phyloP scores from a whole-genome alignment of 495 filamentous ascomycete genomes.

The Monascus purpureus region DNA sequence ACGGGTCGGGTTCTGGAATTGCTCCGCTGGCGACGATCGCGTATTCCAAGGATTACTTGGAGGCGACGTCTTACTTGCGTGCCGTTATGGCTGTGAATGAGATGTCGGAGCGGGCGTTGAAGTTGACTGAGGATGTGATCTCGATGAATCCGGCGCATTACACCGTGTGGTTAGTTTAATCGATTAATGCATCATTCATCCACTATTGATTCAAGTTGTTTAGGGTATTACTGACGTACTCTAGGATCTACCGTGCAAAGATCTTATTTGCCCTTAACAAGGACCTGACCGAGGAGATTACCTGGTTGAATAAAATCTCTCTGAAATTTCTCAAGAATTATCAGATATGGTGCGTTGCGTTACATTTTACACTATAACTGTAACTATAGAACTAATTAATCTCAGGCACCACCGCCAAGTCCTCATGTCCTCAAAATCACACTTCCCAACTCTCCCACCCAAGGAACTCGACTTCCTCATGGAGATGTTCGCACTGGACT shows the following conservation, averaged over 20 bases:
- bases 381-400: background rate
- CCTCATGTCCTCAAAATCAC: constrained; percentile 44
- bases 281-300: constrained; percentile 56
- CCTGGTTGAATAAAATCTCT: constrained; percentile 74
- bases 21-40: constrained; percentile 75
- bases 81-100: constrained; percentile 87
- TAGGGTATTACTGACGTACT: constrained; percentile 1
- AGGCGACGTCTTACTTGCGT: constrained; percentile 80
- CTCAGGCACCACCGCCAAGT: constrained; percentile 78
- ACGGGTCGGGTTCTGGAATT: constrained; percentile 43
- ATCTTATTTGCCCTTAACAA: constrained; percentile 53
- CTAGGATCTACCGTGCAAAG: constrained; percentile 72
- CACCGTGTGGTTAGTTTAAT: constrained; percentile 64
- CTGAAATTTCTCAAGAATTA: constrained; percentile 88
- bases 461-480: constrained; percentile 63
- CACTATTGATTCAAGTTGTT: background rate
- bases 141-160: constrained; percentile 91
- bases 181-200: background rate
- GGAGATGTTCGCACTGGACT: constrained; percentile 69
- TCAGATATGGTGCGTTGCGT: constrained; percentile 61
- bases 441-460: constrained; percentile 40
- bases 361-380: background rate
- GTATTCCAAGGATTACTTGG: constrained; percentile 73
- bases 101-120: constrained; percentile 59
- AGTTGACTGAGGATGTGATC: constrained; percentile 82